These are phyloP conservation scores for Mitragyna speciosa DNA, from an alignment of 257 asterid genomes.

Conservation along the genomic window DNA sequence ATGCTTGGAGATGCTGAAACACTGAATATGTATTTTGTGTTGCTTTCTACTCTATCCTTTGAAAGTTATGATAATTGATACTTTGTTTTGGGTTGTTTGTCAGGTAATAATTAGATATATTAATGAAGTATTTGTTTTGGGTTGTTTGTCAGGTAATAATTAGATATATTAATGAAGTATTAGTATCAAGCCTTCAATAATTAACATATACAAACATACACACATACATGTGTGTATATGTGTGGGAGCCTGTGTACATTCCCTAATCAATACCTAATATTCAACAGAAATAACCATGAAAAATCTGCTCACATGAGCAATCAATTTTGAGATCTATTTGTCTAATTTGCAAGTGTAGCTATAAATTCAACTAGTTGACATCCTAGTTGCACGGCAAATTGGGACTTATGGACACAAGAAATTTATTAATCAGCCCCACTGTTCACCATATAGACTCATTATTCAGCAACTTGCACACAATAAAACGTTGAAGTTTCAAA, in stretches of 20 bases:
- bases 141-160: conserved; percentile 64
- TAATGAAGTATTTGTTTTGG: conserved; percentile 12
- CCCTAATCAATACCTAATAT: background rate
- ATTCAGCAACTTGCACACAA: conserved; percentile 15
- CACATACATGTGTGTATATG: background rate
- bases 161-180: too few relatives aligned
- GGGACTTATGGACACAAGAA: background rate
- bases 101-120: conserved; percentile 89
- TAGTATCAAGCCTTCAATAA: too few relatives aligned
- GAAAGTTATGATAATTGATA: background rate
- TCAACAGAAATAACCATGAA: background rate
- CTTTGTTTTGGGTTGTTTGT: conserved; percentile 23
- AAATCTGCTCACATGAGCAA: conserved; percentile 20
- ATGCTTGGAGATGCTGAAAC: background rate
- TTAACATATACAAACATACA: too few relatives aligned
- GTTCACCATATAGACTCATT: background rate
- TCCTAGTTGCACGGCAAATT: background rate
- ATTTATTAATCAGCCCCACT: background rate
- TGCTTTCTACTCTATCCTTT: background rate
- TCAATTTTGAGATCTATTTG: background rate
- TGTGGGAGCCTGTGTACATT: background rate
- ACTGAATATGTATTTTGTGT: background rate
- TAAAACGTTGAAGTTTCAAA: conserved; percentile 9
- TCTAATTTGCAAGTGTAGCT: background rate
- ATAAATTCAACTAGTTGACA: conserved; percentile 8